Evolutionary conservation across 1,139 yeast genomes (phyloP).

Genomic region (Ashbya aceris): DNA sequence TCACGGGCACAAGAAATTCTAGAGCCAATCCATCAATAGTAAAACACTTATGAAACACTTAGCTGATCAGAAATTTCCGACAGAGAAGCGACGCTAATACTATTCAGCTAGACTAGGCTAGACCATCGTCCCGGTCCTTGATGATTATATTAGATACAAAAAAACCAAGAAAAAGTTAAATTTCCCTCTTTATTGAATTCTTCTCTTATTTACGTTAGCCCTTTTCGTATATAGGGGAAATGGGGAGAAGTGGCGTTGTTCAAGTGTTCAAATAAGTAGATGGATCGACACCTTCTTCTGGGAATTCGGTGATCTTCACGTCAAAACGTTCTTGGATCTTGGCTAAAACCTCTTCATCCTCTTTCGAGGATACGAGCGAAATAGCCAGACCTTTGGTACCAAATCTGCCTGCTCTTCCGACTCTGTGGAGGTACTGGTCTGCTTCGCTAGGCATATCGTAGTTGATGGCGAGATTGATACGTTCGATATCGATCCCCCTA

Average conservation of each 20-base stretch:
- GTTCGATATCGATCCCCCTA: constrained; percentile 98
- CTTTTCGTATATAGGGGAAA: no score
- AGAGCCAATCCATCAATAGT: no score
- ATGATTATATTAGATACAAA: no score
- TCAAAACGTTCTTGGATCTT: constrained; percentile 96
- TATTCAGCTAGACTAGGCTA: no score
- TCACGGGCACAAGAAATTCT: no score
- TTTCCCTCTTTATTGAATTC: no score
- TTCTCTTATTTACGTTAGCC: no score
- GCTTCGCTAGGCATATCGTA: constrained; percentile 87
- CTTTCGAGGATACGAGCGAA: constrained; percentile 77
- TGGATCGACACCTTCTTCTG: constrained; percentile 97
- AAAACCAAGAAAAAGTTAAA: no score
- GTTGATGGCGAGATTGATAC: constrained; percentile 95
- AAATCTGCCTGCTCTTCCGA: constrained; percentile 99
- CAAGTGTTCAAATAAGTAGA: constrained; percentile 96
- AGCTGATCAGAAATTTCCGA: no score
- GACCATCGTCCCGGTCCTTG: no score
- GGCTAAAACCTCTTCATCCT: constrained; percentile 82
- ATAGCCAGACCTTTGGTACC: constrained; percentile 98
- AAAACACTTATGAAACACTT: no score
- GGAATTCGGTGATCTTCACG: constrained; percentile 89
- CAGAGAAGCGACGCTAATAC: no score
- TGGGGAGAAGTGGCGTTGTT: constrained; percentile 4
- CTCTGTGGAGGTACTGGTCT: constrained; percentile 97